Conservation (phyloP, 192 early-diverging fungal species). For the Entophlyctis luteolus region DNA sequence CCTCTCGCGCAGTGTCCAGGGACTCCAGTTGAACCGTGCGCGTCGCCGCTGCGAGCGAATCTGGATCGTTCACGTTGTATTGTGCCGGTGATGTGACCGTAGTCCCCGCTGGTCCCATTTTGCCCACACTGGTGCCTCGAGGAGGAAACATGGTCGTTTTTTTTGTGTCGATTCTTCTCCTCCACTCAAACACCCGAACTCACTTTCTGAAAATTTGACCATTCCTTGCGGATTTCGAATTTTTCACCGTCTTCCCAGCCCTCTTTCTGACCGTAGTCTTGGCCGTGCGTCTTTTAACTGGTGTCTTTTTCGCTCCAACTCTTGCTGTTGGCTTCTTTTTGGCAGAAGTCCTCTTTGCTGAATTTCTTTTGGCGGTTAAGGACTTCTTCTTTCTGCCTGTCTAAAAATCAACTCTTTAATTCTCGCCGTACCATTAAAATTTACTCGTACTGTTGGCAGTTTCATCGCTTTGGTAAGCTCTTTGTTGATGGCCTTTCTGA, state of each 20-base stretch:
- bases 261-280: not conserved
- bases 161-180: too few species aligned
- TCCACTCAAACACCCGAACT: too few species aligned
- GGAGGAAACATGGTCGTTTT: too few species aligned
- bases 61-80: conserved; percentile 27
- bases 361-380: too few species aligned
- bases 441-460: not conserved
- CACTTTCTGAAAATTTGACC: too few species aligned
- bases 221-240: too few species aligned
- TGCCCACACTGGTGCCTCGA: too few species aligned
- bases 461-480: not conserved
- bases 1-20: conserved; percentile 38
- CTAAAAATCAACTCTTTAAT: not conserved
- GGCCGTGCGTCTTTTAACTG: not conserved
- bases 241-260: not conserved
- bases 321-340: not conserved
- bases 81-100: too few species aligned
- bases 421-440: not conserved
- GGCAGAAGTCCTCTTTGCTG: not conserved
- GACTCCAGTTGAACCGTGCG: conserved; percentile 43
- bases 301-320: not conserved
- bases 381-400: too few species aligned
- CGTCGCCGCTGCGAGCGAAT: conserved; percentile 40
- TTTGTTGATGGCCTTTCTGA: not conserved
- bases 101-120: too few species aligned